phyloP scores from a whole-genome alignment of 2,329 filamentous ascomycete genomes.

The Epicoccum sorghinum region DNA sequence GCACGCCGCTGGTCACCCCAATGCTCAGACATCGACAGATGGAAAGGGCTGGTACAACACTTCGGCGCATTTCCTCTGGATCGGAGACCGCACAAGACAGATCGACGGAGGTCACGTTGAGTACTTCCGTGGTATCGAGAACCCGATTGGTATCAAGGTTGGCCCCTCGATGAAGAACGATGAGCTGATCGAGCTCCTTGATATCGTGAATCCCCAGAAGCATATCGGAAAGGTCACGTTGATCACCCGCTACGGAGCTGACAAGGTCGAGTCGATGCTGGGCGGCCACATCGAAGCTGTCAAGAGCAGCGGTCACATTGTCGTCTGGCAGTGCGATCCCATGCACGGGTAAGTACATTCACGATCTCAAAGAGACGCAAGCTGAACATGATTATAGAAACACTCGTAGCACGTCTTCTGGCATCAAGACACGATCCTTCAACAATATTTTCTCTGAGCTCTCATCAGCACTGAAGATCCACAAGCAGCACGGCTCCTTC shows the following conservation, averaged over 20 bases:
- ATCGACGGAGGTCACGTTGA: constrained; percentile 93
- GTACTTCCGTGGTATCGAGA: constrained; percentile 94
- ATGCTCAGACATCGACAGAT: constrained; percentile 34
- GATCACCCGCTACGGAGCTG: constrained; percentile 91
- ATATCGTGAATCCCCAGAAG: constrained; percentile 80
- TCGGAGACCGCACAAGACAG: constrained; percentile 94
- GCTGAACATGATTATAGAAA: constrained; percentile 50
- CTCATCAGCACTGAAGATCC: constrained; percentile 80
- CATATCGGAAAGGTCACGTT: constrained; percentile 94
- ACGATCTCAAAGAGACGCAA: too few species aligned
- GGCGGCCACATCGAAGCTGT: constrained; percentile 89
- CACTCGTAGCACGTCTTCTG: constrained; percentile 68
- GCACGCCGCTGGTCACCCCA: constrained; percentile 60
- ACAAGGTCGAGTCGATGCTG: constrained; percentile 75
- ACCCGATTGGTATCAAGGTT: constrained; percentile 96
- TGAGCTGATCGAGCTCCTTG: constrained; percentile 79
- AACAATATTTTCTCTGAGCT: constrained; percentile 88
- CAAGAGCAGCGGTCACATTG: constrained; percentile 73
- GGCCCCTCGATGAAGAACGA: constrained; percentile 79
- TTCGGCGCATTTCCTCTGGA: constrained; percentile 96
- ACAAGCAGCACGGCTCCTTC: constrained; percentile 82
- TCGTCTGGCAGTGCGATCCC: constrained; percentile 98
- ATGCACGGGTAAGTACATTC: constrained; percentile 76
- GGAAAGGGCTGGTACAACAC: constrained; percentile 85
- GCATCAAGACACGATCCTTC: constrained; percentile 93